Evolutionary conservation across 2,329 filamentous ascomycete species (phyloP).

Genomic region (Niveomyces coronatus): DNA sequence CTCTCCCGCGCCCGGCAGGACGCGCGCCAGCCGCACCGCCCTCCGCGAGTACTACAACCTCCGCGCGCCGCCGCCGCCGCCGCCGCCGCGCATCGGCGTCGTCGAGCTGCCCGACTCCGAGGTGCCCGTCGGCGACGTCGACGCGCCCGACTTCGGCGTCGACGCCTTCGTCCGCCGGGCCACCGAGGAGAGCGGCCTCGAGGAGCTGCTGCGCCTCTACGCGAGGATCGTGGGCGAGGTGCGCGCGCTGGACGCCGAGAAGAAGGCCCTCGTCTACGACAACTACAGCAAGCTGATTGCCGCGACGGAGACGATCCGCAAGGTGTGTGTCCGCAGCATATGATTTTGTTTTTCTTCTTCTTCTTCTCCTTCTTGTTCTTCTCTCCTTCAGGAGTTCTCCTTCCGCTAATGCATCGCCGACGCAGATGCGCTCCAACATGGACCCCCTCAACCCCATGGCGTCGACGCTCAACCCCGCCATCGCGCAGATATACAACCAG

Average conservation of each 20-base stretch:
- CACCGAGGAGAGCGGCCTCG: conserved; percentile 51
- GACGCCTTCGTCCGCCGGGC: conserved; percentile 55
- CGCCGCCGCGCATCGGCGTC: conserved; percentile 31
- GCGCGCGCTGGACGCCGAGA: conserved; percentile 82
- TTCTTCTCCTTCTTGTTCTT: neutral
- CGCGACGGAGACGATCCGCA: conserved; percentile 92
- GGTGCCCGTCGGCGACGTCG: conserved; percentile 60
- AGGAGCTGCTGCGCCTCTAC: conserved; percentile 61
- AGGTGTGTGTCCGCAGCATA: conserved; percentile 32
- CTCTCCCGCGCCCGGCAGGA: conserved; percentile 21
- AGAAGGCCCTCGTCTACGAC: conserved; percentile 94
- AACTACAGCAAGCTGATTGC: conserved; percentile 95
- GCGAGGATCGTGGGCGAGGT: conserved; percentile 70
- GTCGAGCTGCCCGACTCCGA: conserved; percentile 34
- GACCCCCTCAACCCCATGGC: conserved; percentile 67
- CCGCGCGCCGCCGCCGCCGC: conserved; percentile 18
- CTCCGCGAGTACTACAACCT: conserved; percentile 94
- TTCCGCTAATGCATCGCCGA: neutral
- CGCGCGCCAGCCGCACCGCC: conserved; percentile 66
- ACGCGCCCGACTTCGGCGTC: conserved; percentile 61
- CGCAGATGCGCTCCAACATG: conserved; percentile 73
- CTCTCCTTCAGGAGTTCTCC: neutral
- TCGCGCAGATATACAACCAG: conserved; percentile 61
- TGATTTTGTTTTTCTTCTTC: too few species aligned
- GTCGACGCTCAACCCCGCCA: conserved; percentile 61